These are phyloP conservation scores for Theobroma grandiflorum DNA, from an alignment of 441 rosid species.

Conservation along the genomic window DNA sequence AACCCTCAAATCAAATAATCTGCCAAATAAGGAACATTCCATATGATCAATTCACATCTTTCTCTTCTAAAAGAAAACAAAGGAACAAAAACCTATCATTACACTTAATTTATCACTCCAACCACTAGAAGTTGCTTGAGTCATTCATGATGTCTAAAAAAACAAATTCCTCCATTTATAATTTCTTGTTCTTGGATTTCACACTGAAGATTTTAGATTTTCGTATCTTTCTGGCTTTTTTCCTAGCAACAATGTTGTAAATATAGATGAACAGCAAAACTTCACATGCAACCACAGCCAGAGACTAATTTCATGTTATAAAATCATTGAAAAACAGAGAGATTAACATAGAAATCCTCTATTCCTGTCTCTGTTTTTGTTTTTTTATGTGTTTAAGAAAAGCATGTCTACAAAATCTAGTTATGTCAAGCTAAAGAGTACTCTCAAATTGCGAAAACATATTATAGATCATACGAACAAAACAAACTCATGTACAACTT, in stretches of 20 bases:
- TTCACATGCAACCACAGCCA: background rate
- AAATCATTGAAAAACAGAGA: background rate
- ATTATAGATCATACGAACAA: no score
- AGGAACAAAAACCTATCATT: background rate
- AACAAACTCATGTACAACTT: background rate
- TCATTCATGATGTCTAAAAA: background rate
- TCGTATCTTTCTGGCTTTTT: background rate
- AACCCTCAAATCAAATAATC: constrained; percentile 27
- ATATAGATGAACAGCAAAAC: background rate
- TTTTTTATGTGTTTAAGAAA: no score
- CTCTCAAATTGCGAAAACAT: no score
- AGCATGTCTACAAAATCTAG: no score
- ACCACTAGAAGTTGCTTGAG: background rate
- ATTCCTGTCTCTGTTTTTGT: no score
- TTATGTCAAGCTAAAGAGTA: no score
- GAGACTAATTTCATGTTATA: background rate
- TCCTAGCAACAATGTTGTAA: background rate
- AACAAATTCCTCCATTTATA: background rate
- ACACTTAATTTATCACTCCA: no score
- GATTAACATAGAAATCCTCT: background rate
- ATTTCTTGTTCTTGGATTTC: background rate
- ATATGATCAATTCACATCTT: constrained; percentile 1
- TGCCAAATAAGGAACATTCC: constrained; percentile 24
- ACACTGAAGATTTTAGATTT: background rate
- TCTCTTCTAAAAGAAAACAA: background rate